A percentile compares a stretch with the other conserved stretches of the same genome.
These are phyloP conservation scores for Trichoderma cornu-damae DNA, from an alignment of 2,329 filamentous ascomycete species.

Conservation along the genomic window DNA sequence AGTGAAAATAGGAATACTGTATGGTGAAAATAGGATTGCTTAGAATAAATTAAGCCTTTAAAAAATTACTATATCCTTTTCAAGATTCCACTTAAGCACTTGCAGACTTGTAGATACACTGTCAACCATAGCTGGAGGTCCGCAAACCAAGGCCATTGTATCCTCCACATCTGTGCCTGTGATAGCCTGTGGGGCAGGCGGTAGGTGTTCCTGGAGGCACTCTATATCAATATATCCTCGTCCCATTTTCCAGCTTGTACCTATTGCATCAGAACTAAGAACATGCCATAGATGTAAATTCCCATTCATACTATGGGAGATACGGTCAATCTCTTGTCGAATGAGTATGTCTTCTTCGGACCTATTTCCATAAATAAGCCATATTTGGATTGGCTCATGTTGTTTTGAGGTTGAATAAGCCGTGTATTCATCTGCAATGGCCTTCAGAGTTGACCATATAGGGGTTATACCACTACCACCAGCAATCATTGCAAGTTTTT, in stretches of 20 bases:
- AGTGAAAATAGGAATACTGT: no score
- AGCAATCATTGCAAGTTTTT: no score
- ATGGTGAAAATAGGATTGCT: no score
- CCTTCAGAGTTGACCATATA: slow-evolving; percentile 69
- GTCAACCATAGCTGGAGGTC: neutral
- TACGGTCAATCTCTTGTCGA: slow-evolving; percentile 29
- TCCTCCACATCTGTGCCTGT: neutral
- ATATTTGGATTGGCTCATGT: slow-evolving; percentile 58
- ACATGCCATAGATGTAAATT: neutral
- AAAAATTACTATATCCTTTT: neutral
- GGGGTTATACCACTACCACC: slow-evolving; percentile 67
- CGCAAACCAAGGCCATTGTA: slow-evolving; percentile 1
- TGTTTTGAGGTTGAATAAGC: slow-evolving; percentile 15
- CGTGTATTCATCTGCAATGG: slow-evolving; percentile 32
- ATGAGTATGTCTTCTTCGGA: slow-evolving; percentile 75
- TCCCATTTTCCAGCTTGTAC: no score
- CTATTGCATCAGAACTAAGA: no score
- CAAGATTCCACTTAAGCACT: neutral
- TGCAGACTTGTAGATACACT: neutral
- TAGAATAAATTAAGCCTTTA: no score
- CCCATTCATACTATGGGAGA: no score
- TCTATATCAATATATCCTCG: no score
- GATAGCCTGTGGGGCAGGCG: no score
- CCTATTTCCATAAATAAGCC: slow-evolving; percentile 74
- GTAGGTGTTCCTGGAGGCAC: no score